These are phyloP conservation scores for Closterium sp. DNA, from an alignment of 139 green algal species.

Conservation along the genomic window DNA sequence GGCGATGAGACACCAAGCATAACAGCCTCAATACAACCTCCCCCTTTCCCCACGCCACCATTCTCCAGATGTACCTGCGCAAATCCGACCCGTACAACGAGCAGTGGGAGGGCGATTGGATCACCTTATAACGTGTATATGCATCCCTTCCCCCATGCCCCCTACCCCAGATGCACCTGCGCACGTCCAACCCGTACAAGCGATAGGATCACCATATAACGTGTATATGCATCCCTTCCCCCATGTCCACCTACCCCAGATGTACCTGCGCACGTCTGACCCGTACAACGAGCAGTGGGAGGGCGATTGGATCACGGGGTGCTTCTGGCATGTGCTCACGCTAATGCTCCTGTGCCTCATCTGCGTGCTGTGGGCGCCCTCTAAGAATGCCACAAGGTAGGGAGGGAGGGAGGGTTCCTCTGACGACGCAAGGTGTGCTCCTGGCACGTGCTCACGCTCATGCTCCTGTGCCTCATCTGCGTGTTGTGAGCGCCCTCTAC, in stretches of 20 bases:
- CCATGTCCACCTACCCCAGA: slow-evolving; percentile 43
- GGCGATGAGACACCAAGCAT: too few species aligned
- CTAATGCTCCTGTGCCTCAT: slow-evolving; percentile 58
- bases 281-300: slow-evolving; percentile 64
- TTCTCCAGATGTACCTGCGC: slow-evolving; percentile 62
- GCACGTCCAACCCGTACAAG: slow-evolving; percentile 61
- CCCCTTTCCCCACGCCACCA: slow-evolving; percentile 51
- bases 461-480: slow-evolving; percentile 60
- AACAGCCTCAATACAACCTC: slow-evolving; percentile 65
- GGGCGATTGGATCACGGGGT: slow-evolving; percentile 54
- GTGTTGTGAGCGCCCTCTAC: slow-evolving; percentile 58
- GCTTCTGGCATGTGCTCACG: slow-evolving; percentile 63
- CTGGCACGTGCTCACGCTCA: slow-evolving; percentile 30
- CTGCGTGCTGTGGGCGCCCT: slow-evolving; percentile 62
- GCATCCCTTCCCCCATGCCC: too few species aligned
- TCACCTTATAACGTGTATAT: too few species aligned
- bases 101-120: slow-evolving; percentile 59
- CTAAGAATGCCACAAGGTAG: slow-evolving; percentile 47
- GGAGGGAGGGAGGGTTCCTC: background rate
- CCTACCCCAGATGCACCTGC: slow-evolving; percentile 60
- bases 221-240: too few species aligned
- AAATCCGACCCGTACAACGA: slow-evolving; percentile 62
- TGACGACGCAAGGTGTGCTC: too few species aligned
- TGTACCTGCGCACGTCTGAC: slow-evolving; percentile 67
- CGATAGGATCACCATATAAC: slow-evolving; percentile 58